Base-by-base conservation (phyloP, 352 stramenopile species). In the Pythium grandisporangium region DNA sequence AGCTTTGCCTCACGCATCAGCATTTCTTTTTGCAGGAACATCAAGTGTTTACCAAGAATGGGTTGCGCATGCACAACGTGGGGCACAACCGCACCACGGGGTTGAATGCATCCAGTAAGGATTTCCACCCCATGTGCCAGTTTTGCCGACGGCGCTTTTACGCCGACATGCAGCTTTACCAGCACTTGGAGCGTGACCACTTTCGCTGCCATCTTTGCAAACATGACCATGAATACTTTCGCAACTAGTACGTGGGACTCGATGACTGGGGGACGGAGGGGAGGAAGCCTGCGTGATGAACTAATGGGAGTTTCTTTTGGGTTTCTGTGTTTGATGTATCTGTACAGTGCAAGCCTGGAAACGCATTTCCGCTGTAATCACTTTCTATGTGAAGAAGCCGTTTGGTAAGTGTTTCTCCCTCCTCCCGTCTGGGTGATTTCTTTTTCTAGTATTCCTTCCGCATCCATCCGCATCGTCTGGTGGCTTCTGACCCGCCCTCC, bases 151-250 rank as follows among this genome's bases (percentile, higher is more conserved):
- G 70, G 20, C 76, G 81, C 2, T 95, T 85, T 45, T 95, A 95
- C 39, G 69, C 79, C 49, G 77, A 83, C 39, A 78, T 80, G 34
- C 68, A 93, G 36, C 64, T 95, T 39, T 91, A 90, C 43, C 68
- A 88, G 20, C 84, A 95, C 45, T 46, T 95, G 23, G 78, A 90
- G 53, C 83, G 84, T 34, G 78, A 95, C 42, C 84, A 95, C 46
- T 95, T 91, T 58, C 92, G 85, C 48, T 95, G 84, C 44, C 81
- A 95, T 42, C 67, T 95, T 16, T 95, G 84, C 74, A 86, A 88
- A 42, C 56, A 72, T 24, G 79, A 89, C 48, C 78, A 92, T 54
- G 70, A 90, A 25, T 92, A 95, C 57, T 95, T 87, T 53, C 74
- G 81, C 45, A 90, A 95, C 60, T 95, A 95, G 72, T 88, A 67